Evolutionary conservation across 108 stramenopile species (phyloP).

Genomic region (Skeletonema grethae): DNA sequence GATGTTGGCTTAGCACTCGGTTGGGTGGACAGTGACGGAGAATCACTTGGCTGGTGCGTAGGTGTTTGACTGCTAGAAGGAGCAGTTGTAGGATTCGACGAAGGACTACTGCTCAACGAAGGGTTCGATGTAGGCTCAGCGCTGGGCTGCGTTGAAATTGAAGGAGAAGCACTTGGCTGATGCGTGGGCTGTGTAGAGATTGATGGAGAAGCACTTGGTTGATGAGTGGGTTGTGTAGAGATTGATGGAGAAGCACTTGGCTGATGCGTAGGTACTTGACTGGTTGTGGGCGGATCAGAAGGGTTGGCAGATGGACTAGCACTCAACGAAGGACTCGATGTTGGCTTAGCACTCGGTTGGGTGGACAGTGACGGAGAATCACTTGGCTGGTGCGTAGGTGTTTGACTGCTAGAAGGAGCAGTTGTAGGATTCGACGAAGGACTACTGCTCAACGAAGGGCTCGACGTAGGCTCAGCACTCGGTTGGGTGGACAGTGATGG

Average conservation of each 20-base stretch:
- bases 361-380: not conserved
- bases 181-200: not conserved
- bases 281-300: conserved; percentile 5
- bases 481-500: not conserved
- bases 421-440: not conserved
- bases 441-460: too few species aligned
- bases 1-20: conserved; percentile 2
- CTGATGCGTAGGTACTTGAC: not conserved
- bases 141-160: not conserved
- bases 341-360: not conserved
- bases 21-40: not conserved
- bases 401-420: not conserved
- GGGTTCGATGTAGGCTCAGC: conserved; percentile 2
- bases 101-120: not conserved
- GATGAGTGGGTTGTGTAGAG: not conserved
- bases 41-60: not conserved
- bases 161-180: not conserved
- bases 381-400: not conserved
- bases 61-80: not conserved
- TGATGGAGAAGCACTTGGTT: conserved; percentile 6
- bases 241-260: not conserved
- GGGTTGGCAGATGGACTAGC: conserved; percentile 9
- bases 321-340: too few species aligned
- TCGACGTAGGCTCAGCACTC: not conserved
- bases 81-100: not conserved